Conservation (phyloP, 768 basidiomycete genomes). For the Pleurotus giganteus region DNA sequence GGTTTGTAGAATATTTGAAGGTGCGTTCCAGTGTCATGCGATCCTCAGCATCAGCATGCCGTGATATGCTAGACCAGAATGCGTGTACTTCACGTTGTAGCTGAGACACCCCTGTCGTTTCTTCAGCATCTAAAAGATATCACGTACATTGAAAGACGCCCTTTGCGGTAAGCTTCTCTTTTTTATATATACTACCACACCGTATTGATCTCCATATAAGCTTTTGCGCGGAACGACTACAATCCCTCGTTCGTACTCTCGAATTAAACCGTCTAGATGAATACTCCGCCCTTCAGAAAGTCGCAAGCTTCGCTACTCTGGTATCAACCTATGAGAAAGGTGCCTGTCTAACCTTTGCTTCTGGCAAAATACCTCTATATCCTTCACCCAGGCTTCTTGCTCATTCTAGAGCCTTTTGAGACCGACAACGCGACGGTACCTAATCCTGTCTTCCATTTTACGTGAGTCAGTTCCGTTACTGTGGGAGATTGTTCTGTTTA, state of each 20-base stretch:
- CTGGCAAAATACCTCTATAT: background rate
- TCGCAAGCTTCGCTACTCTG: constrained; percentile 93
- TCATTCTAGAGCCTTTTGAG: constrained; percentile 97
- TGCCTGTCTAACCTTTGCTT: constrained; percentile 23
- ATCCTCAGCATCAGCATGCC: constrained; percentile 8
- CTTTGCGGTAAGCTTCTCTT: constrained; percentile 69
- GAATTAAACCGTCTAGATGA: constrained; percentile 91
- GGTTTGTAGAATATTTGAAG: constrained; percentile 98
- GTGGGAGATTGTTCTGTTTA: constrained; percentile 13
- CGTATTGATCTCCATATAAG: constrained; percentile 36
- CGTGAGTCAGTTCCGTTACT: constrained; percentile 44
- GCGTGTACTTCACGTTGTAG: constrained; percentile 99
- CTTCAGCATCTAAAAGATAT: constrained; percentile 98
- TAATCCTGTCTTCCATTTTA: constrained; percentile 97
- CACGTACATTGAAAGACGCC: constrained; percentile 94
- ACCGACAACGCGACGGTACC: constrained; percentile 98
- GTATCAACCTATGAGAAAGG: constrained; percentile 99
- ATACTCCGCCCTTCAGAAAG: constrained; percentile 88
- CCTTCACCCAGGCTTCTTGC: constrained; percentile 71
- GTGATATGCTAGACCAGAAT: constrained; percentile 74
- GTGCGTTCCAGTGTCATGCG: constrained; percentile 33
- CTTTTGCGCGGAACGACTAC: constrained; percentile 94
- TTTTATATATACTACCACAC: constrained; percentile 1
- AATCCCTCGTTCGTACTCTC: constrained; percentile 90
- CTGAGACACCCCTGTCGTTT: constrained; percentile 96